Evolutionary conservation across 2,329 filamentous ascomycete species (phyloP), one percentile per base, ranked within the genome.

Genomic region (Cytospora mali): DNA sequence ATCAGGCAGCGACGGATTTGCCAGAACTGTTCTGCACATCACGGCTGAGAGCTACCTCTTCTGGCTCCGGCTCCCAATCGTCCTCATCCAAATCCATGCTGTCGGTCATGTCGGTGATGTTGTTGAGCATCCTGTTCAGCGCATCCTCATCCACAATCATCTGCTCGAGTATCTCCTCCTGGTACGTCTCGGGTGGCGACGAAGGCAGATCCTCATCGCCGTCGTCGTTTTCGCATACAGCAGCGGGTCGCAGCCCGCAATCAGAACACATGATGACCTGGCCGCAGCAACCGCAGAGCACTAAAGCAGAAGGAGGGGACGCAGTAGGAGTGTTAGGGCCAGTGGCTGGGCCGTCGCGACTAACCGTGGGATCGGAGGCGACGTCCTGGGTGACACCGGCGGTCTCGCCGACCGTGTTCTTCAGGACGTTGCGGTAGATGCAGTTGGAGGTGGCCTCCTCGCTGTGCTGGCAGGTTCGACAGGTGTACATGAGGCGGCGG

Each of bases 371-470:
- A 85, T 99, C 95, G 73, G 92, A 93, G 74, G 90, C 92, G 72
- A 99, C 93, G 79, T 99, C 96, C 78, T 96, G 92, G 66, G 94
- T 97, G 71, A 98, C 94, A 79, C 96, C 95, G 64, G 95, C 94
- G 48, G 94, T 98, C 79, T 97, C 95, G 72, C 93, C 93, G 28
- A 94, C 91, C 64, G 92, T 90, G 74, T 90, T 96, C 78, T 92
- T 92, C 71, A 99, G 88, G 69, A 94, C 87, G 78, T 98, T 96
- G 76, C 96, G 92, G 81, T 95, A 99, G 72, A 98, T 92, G 78
- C 95, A 98, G 66, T 92, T 89, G 25, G 92, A 94, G 66, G 87
- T 87, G 33, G 94, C 93, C 67, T 90, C 87, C 75, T 97, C 93
- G 71, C 89, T 91, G 79, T 92, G 97, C 74, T 93, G 89, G 80